Percentiles rank a stretch among this genome's conserved stretches.
Evolutionary conservation across 2,329 filamentous ascomycete species (phyloP).

Genomic region (Drechslerella dactyloides): DNA sequence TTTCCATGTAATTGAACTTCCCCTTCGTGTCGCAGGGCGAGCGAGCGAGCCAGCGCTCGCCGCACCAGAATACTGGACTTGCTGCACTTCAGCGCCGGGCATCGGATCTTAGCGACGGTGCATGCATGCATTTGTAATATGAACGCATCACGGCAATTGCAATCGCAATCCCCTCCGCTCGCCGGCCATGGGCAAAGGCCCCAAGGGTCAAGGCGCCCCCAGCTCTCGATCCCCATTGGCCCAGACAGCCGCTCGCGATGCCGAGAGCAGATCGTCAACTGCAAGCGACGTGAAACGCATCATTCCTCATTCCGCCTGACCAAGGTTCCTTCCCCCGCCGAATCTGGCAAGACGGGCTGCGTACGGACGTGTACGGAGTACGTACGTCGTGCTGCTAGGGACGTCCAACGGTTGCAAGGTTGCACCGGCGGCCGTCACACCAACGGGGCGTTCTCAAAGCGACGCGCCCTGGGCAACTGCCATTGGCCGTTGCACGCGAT

Average conservation of each 20-base stretch:
- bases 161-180: no score
- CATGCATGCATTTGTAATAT: background rate
- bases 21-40: no score
- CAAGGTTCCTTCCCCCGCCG: background rate
- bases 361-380: no score
- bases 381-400: no score
- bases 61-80: no score
- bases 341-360: background rate
- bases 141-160: background rate
- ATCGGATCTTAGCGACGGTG: background rate
- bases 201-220: no score
- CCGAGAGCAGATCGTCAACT: background rate
- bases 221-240: background rate
- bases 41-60: no score
- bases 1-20: no score
- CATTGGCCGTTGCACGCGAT: background rate
- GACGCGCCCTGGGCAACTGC: background rate
- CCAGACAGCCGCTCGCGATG: background rate
- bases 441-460: background rate
- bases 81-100: background rate
- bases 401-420: background rate
- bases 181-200: no score
- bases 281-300: background rate
- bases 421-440: background rate
- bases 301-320: conserved; percentile 3